Evolutionary conservation across 1,139 yeast genomes (phyloP).

Genomic region (Yamadazyma dushanensis): DNA sequence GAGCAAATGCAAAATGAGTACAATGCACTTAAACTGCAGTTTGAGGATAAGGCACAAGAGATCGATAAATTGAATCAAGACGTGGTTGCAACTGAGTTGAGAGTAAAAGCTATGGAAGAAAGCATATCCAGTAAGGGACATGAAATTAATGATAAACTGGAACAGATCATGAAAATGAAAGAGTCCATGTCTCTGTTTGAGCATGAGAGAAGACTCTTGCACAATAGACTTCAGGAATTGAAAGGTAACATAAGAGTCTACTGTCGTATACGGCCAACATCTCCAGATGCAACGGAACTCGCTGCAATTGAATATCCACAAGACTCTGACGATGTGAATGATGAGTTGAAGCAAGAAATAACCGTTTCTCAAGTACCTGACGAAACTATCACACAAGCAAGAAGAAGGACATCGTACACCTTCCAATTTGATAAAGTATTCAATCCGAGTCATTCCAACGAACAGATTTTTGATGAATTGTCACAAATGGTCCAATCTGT

Average conservation of each 20-base stretch:
- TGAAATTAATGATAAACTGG: constrained; percentile 10
- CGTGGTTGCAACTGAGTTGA: constrained; percentile 11
- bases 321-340: constrained; percentile 45
- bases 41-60: constrained; percentile 22
- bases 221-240: constrained; percentile 76
- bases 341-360: constrained; percentile 40
- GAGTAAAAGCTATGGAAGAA: constrained; percentile 7
- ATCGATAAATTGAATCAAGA: constrained; percentile 18
- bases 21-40: constrained; percentile 13
- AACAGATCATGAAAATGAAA: constrained; percentile 12
- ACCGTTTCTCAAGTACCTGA: constrained; percentile 24
- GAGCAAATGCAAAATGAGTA: constrained; percentile 8
- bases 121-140: constrained; percentile 9
- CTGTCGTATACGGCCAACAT: constrained; percentile 75
- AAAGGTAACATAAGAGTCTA: constrained; percentile 92
- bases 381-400: constrained; percentile 4
- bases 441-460: constrained; percentile 51
- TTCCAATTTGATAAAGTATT: constrained; percentile 85
- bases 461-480: constrained; percentile 75
- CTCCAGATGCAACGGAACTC: constrained; percentile 21
- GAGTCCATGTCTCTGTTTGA: constrained; percentile 22
- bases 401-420: constrained; percentile 19
- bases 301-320: constrained; percentile 49
- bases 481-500: constrained; percentile 88
- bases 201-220: constrained; percentile 58